Evolutionary conservation across 139 green algal genomes (phyloP), one percentile per base, ranked within the genome.

Genomic region (Mesotaenium endlicherianum): DNA sequence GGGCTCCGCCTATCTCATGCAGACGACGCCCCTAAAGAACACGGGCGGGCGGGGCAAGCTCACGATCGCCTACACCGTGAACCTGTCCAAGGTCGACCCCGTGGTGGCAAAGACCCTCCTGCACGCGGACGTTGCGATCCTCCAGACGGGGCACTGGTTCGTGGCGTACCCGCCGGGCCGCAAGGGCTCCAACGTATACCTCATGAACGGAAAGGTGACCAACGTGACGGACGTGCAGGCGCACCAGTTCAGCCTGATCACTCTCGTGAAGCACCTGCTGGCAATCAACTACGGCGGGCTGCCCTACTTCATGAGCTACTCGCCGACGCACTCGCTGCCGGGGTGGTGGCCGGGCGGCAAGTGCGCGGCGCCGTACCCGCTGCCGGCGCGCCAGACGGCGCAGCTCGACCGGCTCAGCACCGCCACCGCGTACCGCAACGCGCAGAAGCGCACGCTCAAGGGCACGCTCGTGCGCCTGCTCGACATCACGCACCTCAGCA

Each of bases 61-160:
- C n/a, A n/a, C n/a, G n/a, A n/a, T n/a, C n/a, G n/a, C n/a, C n/a
- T n/a, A n/a, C n/a, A n/a, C n/a, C n/a, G n/a, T n/a, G n/a, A n/a
- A n/a, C n/a, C n/a, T n/a, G n/a, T n/a, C n/a, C n/a, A n/a, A n/a
- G n/a, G n/a, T n/a, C n/a, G n/a, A n/a, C n/a, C n/a, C n/a, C n/a
- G n/a, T n/a, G n/a, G n/a, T n/a, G n/a, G n/a, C n/a, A n/a, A n/a
- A n/a, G n/a, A n/a, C 60, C 6, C 11, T 72, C 6, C 41, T 47
- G 11, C 43, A 72, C 11, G 20, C 43, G 8, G 60, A 72, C 11
- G 5, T 72, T 38, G 60, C 60, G 36, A 72, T 72, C 41, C 43
- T 72, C 11, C 41, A 47, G 60, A 47, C 60, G 6, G 60, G 60
- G 5, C 60, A 72, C 11, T 72, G 60, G 60, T 72, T 72, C 60